These are phyloP conservation scores for Oenanthe javanica DNA, from an alignment of 140 eudicot species.

Conservation along the genomic window DNA sequence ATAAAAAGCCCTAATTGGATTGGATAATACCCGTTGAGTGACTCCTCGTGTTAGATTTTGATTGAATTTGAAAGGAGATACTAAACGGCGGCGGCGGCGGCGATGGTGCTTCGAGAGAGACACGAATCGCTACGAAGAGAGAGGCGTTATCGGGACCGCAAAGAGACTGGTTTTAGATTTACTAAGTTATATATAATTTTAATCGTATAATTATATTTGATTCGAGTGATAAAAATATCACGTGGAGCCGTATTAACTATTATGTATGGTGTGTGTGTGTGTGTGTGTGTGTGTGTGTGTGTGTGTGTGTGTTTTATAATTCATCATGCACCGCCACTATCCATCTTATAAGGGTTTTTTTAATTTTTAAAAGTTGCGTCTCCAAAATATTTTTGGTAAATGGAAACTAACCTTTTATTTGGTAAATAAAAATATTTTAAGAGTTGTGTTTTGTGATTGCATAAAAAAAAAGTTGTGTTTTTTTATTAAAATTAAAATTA, in stretches of 20 bases:
- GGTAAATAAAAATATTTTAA: no score
- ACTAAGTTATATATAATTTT: not conserved
- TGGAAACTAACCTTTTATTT: no score
- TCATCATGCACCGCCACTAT: not conserved
- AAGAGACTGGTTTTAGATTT: not conserved
- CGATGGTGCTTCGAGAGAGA: slow-evolving; percentile 22
- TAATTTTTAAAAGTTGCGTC: not conserved
- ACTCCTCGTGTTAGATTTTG: slow-evolving; percentile 7
- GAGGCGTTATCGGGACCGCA: not conserved
- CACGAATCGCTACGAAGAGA: not conserved
- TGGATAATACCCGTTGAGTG: not conserved
- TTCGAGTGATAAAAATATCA: not conserved
- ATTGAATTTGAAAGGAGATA: not conserved
- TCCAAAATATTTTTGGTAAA: no score
- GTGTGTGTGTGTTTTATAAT: no score
- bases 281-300: no score
- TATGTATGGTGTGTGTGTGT: no score
- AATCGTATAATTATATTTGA: not conserved
- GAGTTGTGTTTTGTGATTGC: no score
- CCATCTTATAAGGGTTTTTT: no score
- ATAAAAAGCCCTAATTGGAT: not conserved
- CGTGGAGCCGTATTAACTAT: not conserved
- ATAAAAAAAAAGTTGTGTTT: no score
- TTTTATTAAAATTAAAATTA: no score
- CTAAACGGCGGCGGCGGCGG: slow-evolving; percentile 26